These are phyloP conservation scores for Magnusiomyces suaveolens DNA, from an alignment of 1,139 yeast genomes.

Conservation along the genomic window DNA sequence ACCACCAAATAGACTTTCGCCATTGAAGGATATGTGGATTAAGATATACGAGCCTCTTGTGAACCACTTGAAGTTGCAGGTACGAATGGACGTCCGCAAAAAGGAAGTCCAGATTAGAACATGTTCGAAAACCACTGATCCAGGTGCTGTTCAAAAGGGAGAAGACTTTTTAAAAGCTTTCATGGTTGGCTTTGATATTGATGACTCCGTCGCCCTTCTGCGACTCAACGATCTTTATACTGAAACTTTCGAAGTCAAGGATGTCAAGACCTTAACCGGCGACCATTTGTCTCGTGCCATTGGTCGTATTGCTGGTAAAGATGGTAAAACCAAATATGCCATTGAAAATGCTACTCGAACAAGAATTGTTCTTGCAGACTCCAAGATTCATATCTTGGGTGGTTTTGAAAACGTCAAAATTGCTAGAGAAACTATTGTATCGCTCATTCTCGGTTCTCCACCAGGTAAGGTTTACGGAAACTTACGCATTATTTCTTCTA, in stretches of 20 bases:
- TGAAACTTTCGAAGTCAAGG: constrained; percentile 93
- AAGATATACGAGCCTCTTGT: constrained; percentile 93
- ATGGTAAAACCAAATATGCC: constrained; percentile 96
- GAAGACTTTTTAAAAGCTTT: constrained; percentile 94
- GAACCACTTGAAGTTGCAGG: constrained; percentile 87
- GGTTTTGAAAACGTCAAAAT: constrained; percentile 94
- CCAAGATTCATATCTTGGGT: constrained; percentile 91
- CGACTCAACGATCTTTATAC: constrained; percentile 92
- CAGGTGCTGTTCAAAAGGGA: constrained; percentile 93
- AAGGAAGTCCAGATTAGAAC: constrained; percentile 84
- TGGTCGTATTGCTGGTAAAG: constrained; percentile 99
- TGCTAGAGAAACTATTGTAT: constrained; percentile 94
- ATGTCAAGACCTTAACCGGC: constrained; percentile 88
- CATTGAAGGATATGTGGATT: constrained; percentile 80
- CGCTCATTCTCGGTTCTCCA: constrained; percentile 91
- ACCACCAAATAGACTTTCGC: constrained; percentile 95
- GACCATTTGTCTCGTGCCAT: constrained; percentile 97
- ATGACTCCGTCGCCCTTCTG: constrained; percentile 89
- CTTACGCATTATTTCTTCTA: constrained; percentile 89
- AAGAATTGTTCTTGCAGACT: constrained; percentile 92
- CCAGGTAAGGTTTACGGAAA: constrained; percentile 98
- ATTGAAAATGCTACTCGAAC: constrained; percentile 98
- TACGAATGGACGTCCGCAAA: constrained; percentile 77
- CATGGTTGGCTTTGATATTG: constrained; percentile 90
- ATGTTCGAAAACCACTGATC: constrained; percentile 70